Evolutionary conservation across 306 rosid species (phyloP), one percentile per base, ranked within the genome.

Genomic region (Purshia tridentata): DNA sequence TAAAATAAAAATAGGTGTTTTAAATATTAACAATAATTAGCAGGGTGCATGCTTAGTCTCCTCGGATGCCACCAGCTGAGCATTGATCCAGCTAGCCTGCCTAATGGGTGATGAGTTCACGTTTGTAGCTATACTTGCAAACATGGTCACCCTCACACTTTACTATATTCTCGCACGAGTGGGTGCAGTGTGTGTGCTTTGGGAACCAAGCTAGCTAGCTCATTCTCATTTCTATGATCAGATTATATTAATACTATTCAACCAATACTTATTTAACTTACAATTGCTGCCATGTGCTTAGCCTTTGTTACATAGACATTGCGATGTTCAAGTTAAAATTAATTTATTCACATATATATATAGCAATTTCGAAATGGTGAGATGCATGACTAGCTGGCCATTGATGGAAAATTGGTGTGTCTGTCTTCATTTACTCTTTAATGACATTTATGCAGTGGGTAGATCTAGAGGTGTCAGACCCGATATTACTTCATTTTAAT

Each of bases 111-210:
- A 72, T 12, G 16, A 70, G 48, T 72, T 51, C 19, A 69, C 64
- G 58, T 65, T 70, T 65, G 69, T 57, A 8, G 20, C 54, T 40
- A 50, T n/a, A 50, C 70, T 51, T 58, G 16, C 56, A 65, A 19
- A 70, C 83, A 75, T 50, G 78, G 80, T 76, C 64, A 45, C 59
- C 76, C 61, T 51, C 1, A n/a, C 51, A 1, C n/a, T 37, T 35
- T 16, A 11, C 15, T 60, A n/a, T 60, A 23, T 46, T 47, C 46
- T 39, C 4, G 67, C 67, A 72, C 76, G 76, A 58, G 47, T 72
- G 66, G 44, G 35, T 29, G 35, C 35, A 29, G 35, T 23, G 29
- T 29, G 35, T 29, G 35, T 54, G 65, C 65, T 55, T 56, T 12
- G 63, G 42, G 44, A 40, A 57, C 42, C 44, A n/a, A 65, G 19